phyloP scores from a whole-genome alignment of 305 asterid genomes.

The Fraxinus floribunda region DNA sequence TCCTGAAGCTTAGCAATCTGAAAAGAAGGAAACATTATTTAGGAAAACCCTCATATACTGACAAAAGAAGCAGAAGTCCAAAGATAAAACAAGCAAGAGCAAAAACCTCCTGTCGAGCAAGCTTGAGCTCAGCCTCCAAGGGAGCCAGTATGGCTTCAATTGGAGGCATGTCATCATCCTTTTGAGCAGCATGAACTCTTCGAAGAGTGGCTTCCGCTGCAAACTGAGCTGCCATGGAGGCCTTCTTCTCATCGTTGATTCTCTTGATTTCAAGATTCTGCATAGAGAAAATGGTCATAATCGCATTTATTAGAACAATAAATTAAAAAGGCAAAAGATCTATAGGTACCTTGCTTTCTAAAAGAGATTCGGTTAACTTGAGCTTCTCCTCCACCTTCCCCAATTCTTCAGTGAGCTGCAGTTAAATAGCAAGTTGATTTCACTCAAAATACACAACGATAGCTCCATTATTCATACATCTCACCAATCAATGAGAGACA shows the following conservation, averaged over 20 bases:
- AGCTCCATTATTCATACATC: constrained; percentile 10
- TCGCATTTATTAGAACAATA: constrained; percentile 14
- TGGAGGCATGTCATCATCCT: constrained; percentile 99
- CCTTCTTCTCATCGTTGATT: constrained; percentile 96
- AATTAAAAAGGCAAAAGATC: constrained; percentile 14
- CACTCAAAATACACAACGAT: constrained; percentile 18
- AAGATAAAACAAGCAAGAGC: background rate
- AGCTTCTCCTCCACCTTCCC: constrained; percentile 82
- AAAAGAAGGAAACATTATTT: constrained; percentile 23
- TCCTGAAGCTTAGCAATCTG: constrained; percentile 96
- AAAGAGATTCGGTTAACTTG: constrained; percentile 83
- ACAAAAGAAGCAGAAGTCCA: constrained; percentile 18
- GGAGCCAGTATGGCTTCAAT: constrained; percentile 99
- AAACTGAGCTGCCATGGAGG: constrained; percentile 99
- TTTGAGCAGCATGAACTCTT: constrained; percentile 96
- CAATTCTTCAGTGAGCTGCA: constrained; percentile 87
- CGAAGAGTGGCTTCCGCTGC: constrained; percentile 99
- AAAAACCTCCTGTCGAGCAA: constrained; percentile 91
- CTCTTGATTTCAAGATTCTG: constrained; percentile 99
- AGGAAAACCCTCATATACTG: constrained; percentile 19
- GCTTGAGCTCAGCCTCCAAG: constrained; percentile 95
- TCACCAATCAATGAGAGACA: background rate
- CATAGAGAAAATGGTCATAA: constrained; percentile 14
- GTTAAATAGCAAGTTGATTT: constrained; percentile 30
- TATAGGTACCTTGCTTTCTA: constrained; percentile 81